Evolutionary conservation across 495 filamentous ascomycete genomes (phyloP).

Genomic region (Penicillium bovifimosum): DNA sequence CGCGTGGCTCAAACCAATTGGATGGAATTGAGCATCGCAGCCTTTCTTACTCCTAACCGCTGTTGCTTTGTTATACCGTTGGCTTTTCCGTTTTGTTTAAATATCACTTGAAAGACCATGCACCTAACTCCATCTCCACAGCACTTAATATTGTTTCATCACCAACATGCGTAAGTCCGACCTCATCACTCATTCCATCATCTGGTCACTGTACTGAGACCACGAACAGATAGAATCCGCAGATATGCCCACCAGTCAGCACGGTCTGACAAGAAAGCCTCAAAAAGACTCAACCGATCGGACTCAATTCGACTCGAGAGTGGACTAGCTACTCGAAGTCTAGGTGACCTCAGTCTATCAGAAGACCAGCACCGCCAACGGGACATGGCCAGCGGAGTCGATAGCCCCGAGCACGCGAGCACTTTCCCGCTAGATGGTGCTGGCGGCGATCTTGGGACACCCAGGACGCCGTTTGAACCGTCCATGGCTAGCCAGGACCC

Average conservation of each 20-base stretch:
- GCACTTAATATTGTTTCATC: neutral
- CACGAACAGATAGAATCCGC: slow-evolving; percentile 39
- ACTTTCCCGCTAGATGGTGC: slow-evolving; percentile 29
- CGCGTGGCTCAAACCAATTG: neutral
- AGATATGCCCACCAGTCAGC: slow-evolving; percentile 39
- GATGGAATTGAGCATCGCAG: neutral
- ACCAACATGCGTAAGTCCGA: slow-evolving; percentile 5
- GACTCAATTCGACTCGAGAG: slow-evolving; percentile 33
- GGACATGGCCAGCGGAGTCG: slow-evolving; percentile 27
- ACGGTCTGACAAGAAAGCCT: slow-evolving; percentile 45
- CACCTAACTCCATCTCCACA: neutral
- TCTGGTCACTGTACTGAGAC: slow-evolving; percentile 1
- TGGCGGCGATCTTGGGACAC: slow-evolving; percentile 15
- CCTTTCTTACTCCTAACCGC: neutral
- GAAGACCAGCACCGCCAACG: slow-evolving; percentile 23
- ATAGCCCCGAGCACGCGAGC: slow-evolving; percentile 22
- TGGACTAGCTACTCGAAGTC: slow-evolving; percentile 15
- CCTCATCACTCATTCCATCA: neutral
- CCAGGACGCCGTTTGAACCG: slow-evolving; percentile 16
- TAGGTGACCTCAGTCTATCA: slow-evolving; percentile 24
- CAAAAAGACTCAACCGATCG: slow-evolving; percentile 17
- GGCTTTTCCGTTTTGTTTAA: neutral
- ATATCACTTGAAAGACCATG: neutral
- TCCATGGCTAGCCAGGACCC: slow-evolving; percentile 34
- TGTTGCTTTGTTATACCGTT: neutral